Evolutionary conservation across 1,284 basidiomycete species (phyloP), one percentile per base, ranked within the genome.

Genomic region (Cystobasidium sp.): DNA sequence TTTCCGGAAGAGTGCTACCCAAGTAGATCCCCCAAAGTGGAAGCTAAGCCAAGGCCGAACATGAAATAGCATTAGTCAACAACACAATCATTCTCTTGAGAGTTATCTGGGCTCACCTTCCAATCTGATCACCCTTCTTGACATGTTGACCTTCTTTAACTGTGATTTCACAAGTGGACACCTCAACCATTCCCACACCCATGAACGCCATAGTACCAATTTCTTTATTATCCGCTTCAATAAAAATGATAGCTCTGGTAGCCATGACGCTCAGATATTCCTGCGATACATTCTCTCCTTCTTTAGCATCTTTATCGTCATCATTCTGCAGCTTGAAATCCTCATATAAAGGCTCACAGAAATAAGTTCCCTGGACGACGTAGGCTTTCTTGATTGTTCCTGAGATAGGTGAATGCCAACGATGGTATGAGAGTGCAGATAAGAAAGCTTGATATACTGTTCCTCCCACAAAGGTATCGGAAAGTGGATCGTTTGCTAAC

Each of bases 391-490:
- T 81, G 68, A 88, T 82, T 0, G 73, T 83, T 0, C 87, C 87
- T 9, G 82, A 81, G 7, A 88, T 83, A 8, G 87, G 88, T 39
- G 83, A 81, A 77, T 86, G 85, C 87, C 86, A 88, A 52, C 87
- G 85, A 75, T 88, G 87, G 77, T 87, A 88, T 16, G 83, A 83
- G 4, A 81, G 74, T 0, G 86, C 82, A 39, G 81, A 81, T 65
- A 88, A 84, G 82, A 85, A 88, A 0, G 84, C 86, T 76, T 88
- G 88, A 77, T 84, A 87, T 63, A 88, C 81, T 0, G 86, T 86
- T 0, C 87, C 86, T 1, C 85, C 86, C 7, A 83, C 80, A 72
- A 88, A 88, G 22, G 82, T 53, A 8, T 79, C 37, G 0, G 82
- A 81, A 72, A 84, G 82, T 24, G 69, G 69, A 16, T 71, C 56